Conservation (phyloP, 306 rosid genomes). For the Gleditsia sinensis region DNA sequence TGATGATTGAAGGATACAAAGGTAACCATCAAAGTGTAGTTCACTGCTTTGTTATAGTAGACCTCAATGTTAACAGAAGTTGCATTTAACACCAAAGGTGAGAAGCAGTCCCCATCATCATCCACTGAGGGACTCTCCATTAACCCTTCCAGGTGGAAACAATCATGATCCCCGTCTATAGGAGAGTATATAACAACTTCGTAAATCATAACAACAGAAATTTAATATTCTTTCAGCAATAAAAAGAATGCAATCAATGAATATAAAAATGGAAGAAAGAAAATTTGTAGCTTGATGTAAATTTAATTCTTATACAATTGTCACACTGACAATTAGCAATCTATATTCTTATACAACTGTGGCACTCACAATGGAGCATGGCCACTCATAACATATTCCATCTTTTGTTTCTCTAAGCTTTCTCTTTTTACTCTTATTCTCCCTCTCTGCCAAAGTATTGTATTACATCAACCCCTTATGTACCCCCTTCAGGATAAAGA, state of each 20-base stretch:
- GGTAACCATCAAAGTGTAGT: constrained; percentile 96
- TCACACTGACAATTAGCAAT: background rate
- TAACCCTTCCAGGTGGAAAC: constrained; percentile 73
- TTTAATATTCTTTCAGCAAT: constrained; percentile 3
- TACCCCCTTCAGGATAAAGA: too few relatives aligned
- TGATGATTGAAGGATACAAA: constrained; percentile 79
- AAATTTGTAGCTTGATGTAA: background rate
- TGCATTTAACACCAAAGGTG: constrained; percentile 78
- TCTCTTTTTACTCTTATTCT: too few relatives aligned
- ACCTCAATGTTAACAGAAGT: constrained; percentile 86
- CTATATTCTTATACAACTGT: background rate
- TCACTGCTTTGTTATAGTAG: constrained; percentile 93
- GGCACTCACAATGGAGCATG: background rate
- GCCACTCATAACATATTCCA: background rate
- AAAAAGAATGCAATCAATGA: constrained; percentile 7
- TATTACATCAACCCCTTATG: too few relatives aligned
- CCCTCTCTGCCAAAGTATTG: too few relatives aligned
- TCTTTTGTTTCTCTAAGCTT: too few relatives aligned
- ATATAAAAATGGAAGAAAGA: constrained; percentile 1
- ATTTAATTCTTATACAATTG: constrained; percentile 12
- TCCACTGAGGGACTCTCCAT: constrained; percentile 92
- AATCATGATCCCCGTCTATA: constrained; percentile 67
- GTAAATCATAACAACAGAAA: constrained; percentile 15
- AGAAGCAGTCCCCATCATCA: constrained; percentile 82
- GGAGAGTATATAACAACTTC: constrained; percentile 32